Conservation (phyloP, 345 rosid genomes). For the Eucalyptus tenuipes region DNA sequence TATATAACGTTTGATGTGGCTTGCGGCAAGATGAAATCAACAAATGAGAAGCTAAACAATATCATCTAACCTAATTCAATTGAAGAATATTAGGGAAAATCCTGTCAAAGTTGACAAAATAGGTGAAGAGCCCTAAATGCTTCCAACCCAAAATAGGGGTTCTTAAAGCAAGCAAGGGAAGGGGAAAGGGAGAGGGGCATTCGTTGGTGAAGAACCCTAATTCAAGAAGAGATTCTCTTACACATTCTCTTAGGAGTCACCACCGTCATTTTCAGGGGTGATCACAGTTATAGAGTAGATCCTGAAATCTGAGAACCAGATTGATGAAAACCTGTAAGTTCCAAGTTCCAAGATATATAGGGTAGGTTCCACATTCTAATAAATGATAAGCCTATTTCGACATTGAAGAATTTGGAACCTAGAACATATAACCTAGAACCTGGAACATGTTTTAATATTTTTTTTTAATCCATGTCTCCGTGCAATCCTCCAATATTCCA, state of each 20-base stretch:
- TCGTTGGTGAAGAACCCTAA: fast-evolving
- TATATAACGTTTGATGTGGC: fast-evolving
- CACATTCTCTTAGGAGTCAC: not conserved
- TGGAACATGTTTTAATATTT: fast-evolving
- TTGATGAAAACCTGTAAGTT: fast-evolving
- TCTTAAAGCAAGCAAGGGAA: not conserved
- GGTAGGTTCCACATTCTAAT: fast-evolving
- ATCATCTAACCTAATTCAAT: too few relatives aligned
- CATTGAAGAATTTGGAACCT: fast-evolving
- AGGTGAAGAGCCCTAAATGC: not conserved
- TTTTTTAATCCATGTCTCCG: fast-evolving
- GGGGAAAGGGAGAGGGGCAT: not conserved
- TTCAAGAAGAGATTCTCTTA: not conserved
- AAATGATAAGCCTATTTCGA: too few relatives aligned
- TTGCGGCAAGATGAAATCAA: not conserved
- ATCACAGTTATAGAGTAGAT: fast-evolving
- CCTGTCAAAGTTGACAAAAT: not conserved
- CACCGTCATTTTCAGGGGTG: fast-evolving
- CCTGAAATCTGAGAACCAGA: fast-evolving
- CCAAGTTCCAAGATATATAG: fast-evolving
- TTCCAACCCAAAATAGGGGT: not conserved
- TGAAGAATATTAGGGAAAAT: not conserved
- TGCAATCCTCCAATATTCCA: fast-evolving
- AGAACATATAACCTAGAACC: too few relatives aligned
- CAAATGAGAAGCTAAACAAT: not conserved